phyloP scores from a whole-genome alignment of 495 filamentous ascomycete species.

The Penicillium taxi region DNA sequence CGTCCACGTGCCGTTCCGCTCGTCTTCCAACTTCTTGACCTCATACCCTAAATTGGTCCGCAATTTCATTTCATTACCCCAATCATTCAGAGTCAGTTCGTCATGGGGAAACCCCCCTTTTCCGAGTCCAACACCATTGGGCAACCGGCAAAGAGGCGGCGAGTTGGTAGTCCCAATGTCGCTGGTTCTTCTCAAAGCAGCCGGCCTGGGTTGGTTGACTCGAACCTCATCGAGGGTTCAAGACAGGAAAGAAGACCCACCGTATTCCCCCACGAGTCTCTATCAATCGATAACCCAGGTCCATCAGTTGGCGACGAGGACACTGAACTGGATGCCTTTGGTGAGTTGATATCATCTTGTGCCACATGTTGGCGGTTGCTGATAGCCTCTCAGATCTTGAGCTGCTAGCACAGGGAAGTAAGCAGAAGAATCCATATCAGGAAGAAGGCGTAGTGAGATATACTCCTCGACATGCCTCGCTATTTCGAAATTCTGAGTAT shows the following conservation, averaged over 20 bases:
- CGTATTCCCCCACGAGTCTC: conserved; percentile 1
- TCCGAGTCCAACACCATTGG: conserved; percentile 3
- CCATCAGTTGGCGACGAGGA: conserved; percentile 14
- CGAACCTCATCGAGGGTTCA: conserved; percentile 23
- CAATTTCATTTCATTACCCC: background rate
- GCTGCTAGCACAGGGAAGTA: conserved; percentile 20
- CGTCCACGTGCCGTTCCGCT: conserved; percentile 18
- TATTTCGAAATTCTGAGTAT: background rate
- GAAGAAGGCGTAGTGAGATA: background rate
- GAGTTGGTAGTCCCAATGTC: background rate
- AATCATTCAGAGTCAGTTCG: background rate
- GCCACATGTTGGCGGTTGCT: background rate
- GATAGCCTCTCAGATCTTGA: conserved; percentile 28
- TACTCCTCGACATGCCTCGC: background rate
- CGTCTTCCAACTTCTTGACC: background rate
- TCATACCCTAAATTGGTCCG: background rate
- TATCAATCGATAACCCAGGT: background rate
- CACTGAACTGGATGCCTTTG: conserved; percentile 42
- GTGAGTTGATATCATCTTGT: conserved; percentile 23
- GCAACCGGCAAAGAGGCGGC: conserved; percentile 7
- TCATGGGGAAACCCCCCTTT: conserved; percentile 10
- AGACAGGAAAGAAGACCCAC: conserved; percentile 8
- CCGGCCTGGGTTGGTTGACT: conserved; percentile 15
- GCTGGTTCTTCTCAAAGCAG: conserved; percentile 9
- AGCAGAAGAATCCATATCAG: background rate